A percentile compares a stretch with the other conserved stretches of the same genome.
phyloP scores from a whole-genome alignment of 371 early-diverging fungal species.

The Lichtheimia hyalospora region DNA sequence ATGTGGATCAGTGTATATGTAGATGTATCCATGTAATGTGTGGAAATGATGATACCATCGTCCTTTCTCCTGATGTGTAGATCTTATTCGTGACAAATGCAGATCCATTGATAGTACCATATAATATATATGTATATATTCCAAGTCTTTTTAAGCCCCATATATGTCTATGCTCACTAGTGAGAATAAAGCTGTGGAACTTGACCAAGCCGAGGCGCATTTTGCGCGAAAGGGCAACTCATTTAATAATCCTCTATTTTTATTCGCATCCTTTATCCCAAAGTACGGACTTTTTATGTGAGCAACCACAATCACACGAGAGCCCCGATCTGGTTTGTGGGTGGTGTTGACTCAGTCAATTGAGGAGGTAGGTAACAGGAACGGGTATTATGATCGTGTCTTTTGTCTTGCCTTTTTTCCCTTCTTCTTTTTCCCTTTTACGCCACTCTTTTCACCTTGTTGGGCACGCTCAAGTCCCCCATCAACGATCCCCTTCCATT shows the following conservation, averaged over 20 bases:
- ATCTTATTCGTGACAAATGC: too few species aligned
- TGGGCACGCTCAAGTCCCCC: neutral
- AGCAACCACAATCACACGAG: neutral
- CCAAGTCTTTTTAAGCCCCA: too few species aligned
- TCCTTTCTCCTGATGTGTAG: too few species aligned
- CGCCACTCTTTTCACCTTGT: slow-evolving; percentile 1
- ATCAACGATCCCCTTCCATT: neutral
- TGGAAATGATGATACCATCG: too few species aligned
- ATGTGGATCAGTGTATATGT: too few species aligned
- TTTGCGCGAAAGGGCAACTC: neutral
- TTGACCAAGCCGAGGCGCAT: neutral
- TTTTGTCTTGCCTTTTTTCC: neutral
- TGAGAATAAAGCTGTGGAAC: neutral
- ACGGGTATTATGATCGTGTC: neutral
- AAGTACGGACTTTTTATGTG: neutral
- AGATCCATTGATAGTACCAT: too few species aligned
- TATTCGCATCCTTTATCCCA: neutral
- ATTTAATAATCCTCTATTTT: neutral
- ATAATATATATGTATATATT: too few species aligned
- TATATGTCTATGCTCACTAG: too few species aligned
- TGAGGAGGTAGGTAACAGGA: neutral
- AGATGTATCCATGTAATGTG: too few species aligned
- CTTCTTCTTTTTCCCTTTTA: neutral
- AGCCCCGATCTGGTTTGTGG: neutral
- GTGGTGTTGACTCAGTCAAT: neutral